A percentile compares a stretch with the other conserved stretches of the same genome.
Conservation (phyloP, 2,329 filamentous ascomycete species). For the Phyllachora maydis region DNA sequence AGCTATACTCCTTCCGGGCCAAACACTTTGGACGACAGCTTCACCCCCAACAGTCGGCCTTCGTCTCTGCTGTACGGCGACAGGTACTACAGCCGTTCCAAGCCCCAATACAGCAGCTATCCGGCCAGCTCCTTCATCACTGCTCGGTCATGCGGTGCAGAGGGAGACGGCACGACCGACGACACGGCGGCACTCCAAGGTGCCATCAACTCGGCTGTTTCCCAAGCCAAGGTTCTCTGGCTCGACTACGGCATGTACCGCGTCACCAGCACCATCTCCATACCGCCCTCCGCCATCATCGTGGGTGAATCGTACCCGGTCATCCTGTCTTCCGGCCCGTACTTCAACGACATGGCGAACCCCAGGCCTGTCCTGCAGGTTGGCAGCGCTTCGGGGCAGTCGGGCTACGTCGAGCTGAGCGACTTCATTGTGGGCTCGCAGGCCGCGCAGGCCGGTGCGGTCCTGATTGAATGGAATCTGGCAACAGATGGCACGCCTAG, state of each 20-base stretch:
- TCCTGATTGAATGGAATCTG: slow-evolving; percentile 55
- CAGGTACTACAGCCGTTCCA: slow-evolving; percentile 40
- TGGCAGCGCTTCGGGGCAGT: slow-evolving; percentile 32
- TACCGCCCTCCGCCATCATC: slow-evolving; percentile 24
- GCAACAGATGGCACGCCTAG: slow-evolving; percentile 18
- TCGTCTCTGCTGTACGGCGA: slow-evolving; percentile 25
- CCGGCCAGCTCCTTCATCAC: slow-evolving; percentile 35
- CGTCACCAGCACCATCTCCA: slow-evolving; percentile 22
- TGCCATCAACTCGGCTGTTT: slow-evolving; percentile 28
- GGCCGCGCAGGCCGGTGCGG: slow-evolving; percentile 43
- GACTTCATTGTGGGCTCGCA: slow-evolving; percentile 54
- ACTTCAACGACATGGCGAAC: slow-evolving; percentile 33
- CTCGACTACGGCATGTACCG: slow-evolving; percentile 35
- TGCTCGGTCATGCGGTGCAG: slow-evolving; percentile 11
- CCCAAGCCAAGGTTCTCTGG: slow-evolving; percentile 27
- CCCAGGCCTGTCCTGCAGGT: slow-evolving; percentile 44
- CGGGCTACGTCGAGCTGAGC: slow-evolving; percentile 44
- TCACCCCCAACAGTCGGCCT: slow-evolving; percentile 25
- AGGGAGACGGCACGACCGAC: slow-evolving; percentile 33
- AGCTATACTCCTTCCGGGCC: slow-evolving; percentile 26
- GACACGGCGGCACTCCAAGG: slow-evolving; percentile 37
- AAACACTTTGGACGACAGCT: slow-evolving; percentile 22
- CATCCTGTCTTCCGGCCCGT: slow-evolving; percentile 30
- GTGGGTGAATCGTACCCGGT: slow-evolving; percentile 34
- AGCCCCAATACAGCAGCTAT: slow-evolving; percentile 48